These are phyloP conservation scores for sorghum (Sorghum bicolor) DNA, from an alignment of 176 grass and related monocot species.

Conservation along the genomic window Sorghum_bicolor_NCBIv3 NC_012876.2:9796501-9797000, in stretches of 20 bases:
- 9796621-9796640: neutral
- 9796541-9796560: neutral
- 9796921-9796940: neutral
- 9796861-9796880: neutral
- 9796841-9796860: neutral
- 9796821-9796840: neutral
- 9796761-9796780: neutral
- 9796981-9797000: neutral
- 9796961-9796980: neutral
- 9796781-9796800: neutral
- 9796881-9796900: neutral
- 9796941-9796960: neutral
- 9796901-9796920: neutral
- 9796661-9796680: neutral
- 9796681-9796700: neutral
- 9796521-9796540: neutral
- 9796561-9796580: neutral
- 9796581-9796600: too few relatives aligned
- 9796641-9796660: neutral
- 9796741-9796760: neutral
- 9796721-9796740: neutral
- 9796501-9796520: neutral
- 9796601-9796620: neutral
- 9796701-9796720: neutral
- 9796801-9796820: neutral